Evolutionary conservation across 73 alveolate species (phyloP).

Genomic region (Paramecium biaurelia): DNA sequence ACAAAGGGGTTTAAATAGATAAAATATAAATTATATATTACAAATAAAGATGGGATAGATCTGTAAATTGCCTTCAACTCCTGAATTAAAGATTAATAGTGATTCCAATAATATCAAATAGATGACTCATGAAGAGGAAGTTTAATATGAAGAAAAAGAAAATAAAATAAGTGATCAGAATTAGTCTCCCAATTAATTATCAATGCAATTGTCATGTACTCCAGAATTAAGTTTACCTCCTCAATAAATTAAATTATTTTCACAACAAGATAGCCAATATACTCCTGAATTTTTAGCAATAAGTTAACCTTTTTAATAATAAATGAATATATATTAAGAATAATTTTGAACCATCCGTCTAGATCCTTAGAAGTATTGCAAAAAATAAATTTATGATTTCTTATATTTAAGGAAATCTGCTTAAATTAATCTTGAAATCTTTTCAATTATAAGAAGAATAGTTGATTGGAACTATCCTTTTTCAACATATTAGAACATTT

Average conservation of each 20-base stretch:
- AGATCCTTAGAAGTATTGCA: neutral
- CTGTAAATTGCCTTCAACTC: neutral
- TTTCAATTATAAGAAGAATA: neutral
- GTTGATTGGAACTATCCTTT: neutral
- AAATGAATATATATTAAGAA: conserved; percentile 2
- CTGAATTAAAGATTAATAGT: neutral
- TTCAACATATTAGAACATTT: neutral
- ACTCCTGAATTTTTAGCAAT: conserved; percentile 36
- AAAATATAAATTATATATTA: neutral
- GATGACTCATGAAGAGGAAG: neutral
- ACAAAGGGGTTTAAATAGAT: neutral
- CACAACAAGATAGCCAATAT: neutral
- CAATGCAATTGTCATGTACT: neutral
- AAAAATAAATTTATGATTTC: neutral
- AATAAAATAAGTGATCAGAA: neutral
- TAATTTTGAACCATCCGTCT: neutral
- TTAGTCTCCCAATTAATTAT: neutral
- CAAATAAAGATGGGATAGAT: neutral
- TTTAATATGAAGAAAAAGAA: neutral
- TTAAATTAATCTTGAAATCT: neutral
- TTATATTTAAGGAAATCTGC: neutral
- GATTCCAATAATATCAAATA: neutral
- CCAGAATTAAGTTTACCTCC: neutral
- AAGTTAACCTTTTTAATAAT: conserved; percentile 25
- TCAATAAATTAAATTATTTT: neutral